Evolutionary conservation across 1,139 yeast species (phyloP).

Genomic region (Candida smagusa): DNA sequence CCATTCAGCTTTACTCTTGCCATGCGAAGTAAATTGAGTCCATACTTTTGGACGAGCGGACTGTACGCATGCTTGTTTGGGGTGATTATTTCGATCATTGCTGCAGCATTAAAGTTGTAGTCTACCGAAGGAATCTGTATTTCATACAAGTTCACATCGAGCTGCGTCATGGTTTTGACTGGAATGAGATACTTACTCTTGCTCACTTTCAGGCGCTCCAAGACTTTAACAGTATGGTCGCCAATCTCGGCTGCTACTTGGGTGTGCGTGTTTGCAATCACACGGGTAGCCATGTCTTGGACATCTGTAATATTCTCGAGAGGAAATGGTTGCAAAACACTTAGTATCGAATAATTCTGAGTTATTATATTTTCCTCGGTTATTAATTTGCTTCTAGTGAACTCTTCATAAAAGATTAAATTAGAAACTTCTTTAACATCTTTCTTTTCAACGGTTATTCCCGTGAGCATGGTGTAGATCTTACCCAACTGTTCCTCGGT

Average conservation of each 20-base stretch:
- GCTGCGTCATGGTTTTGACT: conserved; percentile 1
- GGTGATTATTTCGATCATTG: conserved; percentile 24
- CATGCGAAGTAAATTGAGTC: conserved; percentile 19
- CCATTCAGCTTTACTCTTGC: conserved; percentile 10
- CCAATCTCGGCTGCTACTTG: conserved; percentile 8
- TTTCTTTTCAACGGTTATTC: background rate
- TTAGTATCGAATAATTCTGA: too few species aligned
- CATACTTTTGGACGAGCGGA: conserved; percentile 22
- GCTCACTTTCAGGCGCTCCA: conserved; percentile 23
- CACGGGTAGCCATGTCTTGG: background rate
- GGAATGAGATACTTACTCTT: conserved; percentile 27
- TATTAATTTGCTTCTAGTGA: background rate
- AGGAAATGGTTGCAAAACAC: conserved; percentile 1
- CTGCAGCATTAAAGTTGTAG: conserved; percentile 7
- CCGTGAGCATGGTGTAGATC: conserved; percentile 2
- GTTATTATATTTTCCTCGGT: conserved; percentile 4
- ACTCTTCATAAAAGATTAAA: conserved; percentile 2
- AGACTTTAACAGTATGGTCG: conserved; percentile 19
- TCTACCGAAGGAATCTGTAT: background rate
- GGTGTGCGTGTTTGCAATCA: conserved; percentile 1
- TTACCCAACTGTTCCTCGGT: conserved; percentile 2
- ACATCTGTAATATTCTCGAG: background rate
- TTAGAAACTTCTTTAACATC: conserved; percentile 1
- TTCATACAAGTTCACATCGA: conserved; percentile 1
- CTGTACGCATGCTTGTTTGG: conserved; percentile 29